phyloP scores from a whole-genome alignment of 345 rosid genomes.

The Hypericum androsaemum region DNA sequence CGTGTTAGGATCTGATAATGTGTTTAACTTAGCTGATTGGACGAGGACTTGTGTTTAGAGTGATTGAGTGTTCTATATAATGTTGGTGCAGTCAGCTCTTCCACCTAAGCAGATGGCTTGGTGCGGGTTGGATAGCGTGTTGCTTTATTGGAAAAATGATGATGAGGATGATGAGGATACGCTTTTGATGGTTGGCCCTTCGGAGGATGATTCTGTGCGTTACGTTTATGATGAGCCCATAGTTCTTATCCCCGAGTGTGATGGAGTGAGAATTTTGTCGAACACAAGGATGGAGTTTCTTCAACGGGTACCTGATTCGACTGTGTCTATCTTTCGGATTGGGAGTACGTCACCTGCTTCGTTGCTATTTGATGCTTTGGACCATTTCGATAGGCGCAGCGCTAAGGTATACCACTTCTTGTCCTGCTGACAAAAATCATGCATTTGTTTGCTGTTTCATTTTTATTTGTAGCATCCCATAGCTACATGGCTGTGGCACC shows the following conservation, averaged over 20 bases:
- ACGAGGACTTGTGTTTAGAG: not conserved
- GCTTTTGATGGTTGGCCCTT: slow-evolving; percentile 91
- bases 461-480: not conserved
- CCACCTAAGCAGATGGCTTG: slow-evolving; percentile 96
- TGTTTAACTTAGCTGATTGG: too few species aligned
- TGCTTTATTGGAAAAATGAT: slow-evolving; percentile 48
- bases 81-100: slow-evolving; percentile 59
- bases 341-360: slow-evolving; percentile 98
- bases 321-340: slow-evolving; percentile 82
- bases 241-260: slow-evolving; percentile 84
- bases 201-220: slow-evolving; percentile 56
- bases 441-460: not conserved
- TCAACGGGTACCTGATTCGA: slow-evolving; percentile 93
- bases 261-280: slow-evolving; percentile 90
- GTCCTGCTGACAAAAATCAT: slow-evolving; percentile 6
- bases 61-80: not conserved
- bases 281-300: slow-evolving; percentile 83
- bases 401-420: slow-evolving; percentile 53
- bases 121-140: slow-evolving; percentile 93
- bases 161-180: slow-evolving; percentile 40
- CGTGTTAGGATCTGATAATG: too few species aligned
- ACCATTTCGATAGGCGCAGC: slow-evolving; percentile 91
- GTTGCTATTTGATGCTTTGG: slow-evolving; percentile 81
- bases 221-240: slow-evolving; percentile 84
- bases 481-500: not conserved